phyloP scores from a whole-genome alignment of 148 eudicot species.

The Persicaria maculosa region DNA sequence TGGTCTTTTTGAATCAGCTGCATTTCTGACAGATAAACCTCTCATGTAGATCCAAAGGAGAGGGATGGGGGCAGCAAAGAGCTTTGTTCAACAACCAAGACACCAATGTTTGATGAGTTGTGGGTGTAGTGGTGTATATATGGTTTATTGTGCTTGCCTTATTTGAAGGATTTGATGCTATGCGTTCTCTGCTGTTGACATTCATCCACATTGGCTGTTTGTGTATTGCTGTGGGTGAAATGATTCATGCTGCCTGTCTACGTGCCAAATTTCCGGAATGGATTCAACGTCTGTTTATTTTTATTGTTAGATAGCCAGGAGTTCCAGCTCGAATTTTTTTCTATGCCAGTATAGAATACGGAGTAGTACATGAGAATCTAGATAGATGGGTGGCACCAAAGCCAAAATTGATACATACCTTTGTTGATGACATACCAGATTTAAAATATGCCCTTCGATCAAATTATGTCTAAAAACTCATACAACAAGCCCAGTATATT shows the following conservation, averaged over 20 bases:
- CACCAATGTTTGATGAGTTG: conserved; percentile 2
- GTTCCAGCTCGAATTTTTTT: too few species aligned
- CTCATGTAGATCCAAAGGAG: conserved; percentile 7
- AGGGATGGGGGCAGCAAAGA: neutral
- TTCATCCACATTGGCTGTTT: neutral
- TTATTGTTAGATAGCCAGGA: too few species aligned
- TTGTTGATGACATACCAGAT: too few species aligned
- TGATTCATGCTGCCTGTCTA: neutral
- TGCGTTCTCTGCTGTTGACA: neutral
- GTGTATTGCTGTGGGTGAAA: neutral
- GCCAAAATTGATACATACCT: neutral
- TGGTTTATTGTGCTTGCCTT: neutral
- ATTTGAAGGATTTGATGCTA: neutral
- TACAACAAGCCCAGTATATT: too few species aligned
- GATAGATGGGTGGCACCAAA: neutral
- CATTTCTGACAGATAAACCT: conserved; percentile 3
- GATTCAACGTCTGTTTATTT: too few species aligned
- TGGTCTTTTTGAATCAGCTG: neutral
- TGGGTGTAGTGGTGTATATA: neutral
- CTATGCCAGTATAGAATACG: neutral
- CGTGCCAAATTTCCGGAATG: too few species aligned
- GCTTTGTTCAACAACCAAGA: neutral
- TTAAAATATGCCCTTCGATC: too few species aligned
- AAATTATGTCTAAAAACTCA: too few species aligned
- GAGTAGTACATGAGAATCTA: neutral